A percentile compares a stretch with the other conserved stretches of the same genome.
These are phyloP conservation scores for Aspergillus japonicus DNA, from an alignment of 2,329 filamentous ascomycete species.

Conservation along the genomic window DNA sequence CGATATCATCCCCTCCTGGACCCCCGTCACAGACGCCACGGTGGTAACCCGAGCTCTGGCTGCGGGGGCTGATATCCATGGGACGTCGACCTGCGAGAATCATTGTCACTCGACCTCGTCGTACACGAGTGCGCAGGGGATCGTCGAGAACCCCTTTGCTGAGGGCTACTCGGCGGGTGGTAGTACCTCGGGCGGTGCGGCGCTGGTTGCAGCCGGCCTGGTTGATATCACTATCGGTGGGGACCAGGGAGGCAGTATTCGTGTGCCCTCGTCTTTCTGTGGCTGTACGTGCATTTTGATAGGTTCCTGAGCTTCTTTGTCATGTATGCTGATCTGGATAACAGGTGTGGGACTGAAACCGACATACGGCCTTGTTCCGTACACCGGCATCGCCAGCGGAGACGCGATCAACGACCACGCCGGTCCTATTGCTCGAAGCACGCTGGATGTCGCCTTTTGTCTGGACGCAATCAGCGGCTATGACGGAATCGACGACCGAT, in stretches of 20 bases:
- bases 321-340: neutral
- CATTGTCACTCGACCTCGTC: slow-evolving; percentile 43
- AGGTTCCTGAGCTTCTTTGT: neutral
- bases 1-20: slow-evolving; percentile 52
- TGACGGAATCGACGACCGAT: slow-evolving; percentile 51
- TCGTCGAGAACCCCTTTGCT: slow-evolving; percentile 28
- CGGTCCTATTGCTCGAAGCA: slow-evolving; percentile 45
- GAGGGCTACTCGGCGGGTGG: slow-evolving; percentile 31
- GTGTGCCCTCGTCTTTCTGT: slow-evolving; percentile 45
- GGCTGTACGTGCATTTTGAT: slow-evolving; percentile 23
- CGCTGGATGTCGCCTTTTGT: slow-evolving; percentile 43
- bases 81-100: slow-evolving; percentile 56
- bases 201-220: slow-evolving; percentile 25
- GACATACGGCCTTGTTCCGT: slow-evolving; percentile 53
- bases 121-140: slow-evolving; percentile 30
- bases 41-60: slow-evolving; percentile 53
- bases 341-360: slow-evolving; percentile 51
- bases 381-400: slow-evolving; percentile 50
- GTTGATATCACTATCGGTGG: slow-evolving; percentile 33
- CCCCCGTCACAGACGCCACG: slow-evolving; percentile 53
- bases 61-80: slow-evolving; percentile 51
- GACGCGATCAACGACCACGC: slow-evolving; percentile 54
- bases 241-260: slow-evolving; percentile 36
- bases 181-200: slow-evolving; percentile 30
- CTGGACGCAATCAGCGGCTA: slow-evolving; percentile 50